These are phyloP conservation scores for Phytophthora hibernalis DNA, from an alignment of 352 stramenopile species.

Conservation along the genomic window DNA sequence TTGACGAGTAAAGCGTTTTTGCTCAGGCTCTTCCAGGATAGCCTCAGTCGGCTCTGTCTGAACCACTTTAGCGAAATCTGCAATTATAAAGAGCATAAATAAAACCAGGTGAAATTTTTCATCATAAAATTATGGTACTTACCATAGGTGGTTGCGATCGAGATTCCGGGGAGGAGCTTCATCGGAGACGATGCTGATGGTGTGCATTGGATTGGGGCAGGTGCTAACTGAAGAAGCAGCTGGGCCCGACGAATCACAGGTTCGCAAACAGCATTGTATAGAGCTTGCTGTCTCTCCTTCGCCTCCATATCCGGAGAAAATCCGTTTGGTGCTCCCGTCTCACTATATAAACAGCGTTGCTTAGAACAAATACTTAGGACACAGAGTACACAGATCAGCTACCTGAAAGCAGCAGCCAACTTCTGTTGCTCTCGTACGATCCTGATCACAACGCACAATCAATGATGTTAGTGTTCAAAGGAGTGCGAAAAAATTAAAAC, in stretches of 20 bases:
- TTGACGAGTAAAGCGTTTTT: conserved; percentile 59
- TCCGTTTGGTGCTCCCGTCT: conserved; percentile 35
- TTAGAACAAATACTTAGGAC: background rate
- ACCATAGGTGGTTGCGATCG: conserved; percentile 63
- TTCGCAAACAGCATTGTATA: conserved; percentile 86
- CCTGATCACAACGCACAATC: conserved; percentile 41
- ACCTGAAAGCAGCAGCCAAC: conserved; percentile 69
- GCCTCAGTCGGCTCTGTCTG: conserved; percentile 6
- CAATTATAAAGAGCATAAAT: background rate
- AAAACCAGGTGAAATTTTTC: background rate
- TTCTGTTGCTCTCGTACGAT: conserved; percentile 91
- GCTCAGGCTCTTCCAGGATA: conserved; percentile 20
- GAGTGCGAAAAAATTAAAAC: background rate
- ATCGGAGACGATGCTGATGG: conserved; percentile 47
- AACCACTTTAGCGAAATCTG: conserved; percentile 48
- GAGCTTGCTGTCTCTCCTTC: conserved; percentile 71
- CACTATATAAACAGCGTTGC: conserved; percentile 30
- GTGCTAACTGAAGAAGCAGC: conserved; percentile 68
- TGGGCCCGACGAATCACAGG: conserved; percentile 74
- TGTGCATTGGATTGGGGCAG: conserved; percentile 47
- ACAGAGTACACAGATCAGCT: background rate
- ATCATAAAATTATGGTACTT: background rate
- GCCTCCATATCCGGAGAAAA: conserved; percentile 51
- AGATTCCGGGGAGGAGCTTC: conserved; percentile 81
- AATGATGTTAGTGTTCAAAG: background rate